A percentile compares a stretch with the other conserved stretches of the same genome.
phyloP scores from a whole-genome alignment of 768 basidiomycete species.

The Agrocybe chaxingu region DNA sequence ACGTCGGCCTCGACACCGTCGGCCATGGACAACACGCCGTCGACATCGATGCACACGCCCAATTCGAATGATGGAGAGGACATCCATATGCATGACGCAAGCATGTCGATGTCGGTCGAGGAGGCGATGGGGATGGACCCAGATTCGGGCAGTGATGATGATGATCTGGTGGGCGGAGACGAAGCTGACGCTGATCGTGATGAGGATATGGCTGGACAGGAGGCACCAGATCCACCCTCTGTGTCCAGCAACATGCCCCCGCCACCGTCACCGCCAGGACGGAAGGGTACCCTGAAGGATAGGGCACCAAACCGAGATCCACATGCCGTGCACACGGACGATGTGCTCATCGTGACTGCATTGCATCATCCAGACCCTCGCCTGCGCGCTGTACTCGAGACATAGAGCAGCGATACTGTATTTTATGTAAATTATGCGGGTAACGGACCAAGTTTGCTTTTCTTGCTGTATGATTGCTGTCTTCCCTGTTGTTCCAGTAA shows the following conservation, averaged over 20 bases:
- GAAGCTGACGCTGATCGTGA: constrained; percentile 8
- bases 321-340: constrained; percentile 8
- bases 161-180: constrained; percentile 26
- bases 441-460: no score
- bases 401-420: no score
- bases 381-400: constrained; percentile 7
- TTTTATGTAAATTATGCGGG: no score
- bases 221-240: no score
- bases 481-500: no score
- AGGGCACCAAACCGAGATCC: no score
- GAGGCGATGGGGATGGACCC: constrained; percentile 34
- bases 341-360: not conserved
- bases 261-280: not conserved
- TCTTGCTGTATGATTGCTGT: no score
- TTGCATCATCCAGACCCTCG: constrained; percentile 13
- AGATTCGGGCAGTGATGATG: constrained; percentile 23
- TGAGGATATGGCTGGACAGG: constrained; percentile 1
- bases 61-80: constrained; percentile 35
- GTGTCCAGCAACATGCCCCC: constrained; percentile 4
- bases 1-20: constrained; percentile 13
- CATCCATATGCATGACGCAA: constrained; percentile 7
- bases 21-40: constrained; percentile 26
- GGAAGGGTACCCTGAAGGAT: not conserved
- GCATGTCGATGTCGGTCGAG: constrained; percentile 24
- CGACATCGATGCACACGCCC: constrained; percentile 38